Percentiles rank a stretch among this genome's conserved stretches.
phyloP scores from a whole-genome alignment of 31 red algal species.

The Endocladia muricata region DNA sequence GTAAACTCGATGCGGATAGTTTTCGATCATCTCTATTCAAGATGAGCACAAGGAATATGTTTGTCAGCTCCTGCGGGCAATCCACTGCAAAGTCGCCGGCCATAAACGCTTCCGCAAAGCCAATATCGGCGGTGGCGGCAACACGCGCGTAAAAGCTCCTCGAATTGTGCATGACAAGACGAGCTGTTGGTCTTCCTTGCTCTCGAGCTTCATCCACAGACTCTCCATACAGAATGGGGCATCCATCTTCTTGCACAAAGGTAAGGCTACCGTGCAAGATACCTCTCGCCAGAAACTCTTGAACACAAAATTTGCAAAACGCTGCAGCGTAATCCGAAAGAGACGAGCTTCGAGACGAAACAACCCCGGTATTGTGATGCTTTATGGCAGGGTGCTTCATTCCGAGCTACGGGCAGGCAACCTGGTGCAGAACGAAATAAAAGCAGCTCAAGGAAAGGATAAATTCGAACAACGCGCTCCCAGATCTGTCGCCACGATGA shows the following conservation, averaged over 20 bases:
- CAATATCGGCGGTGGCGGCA: slow-evolving; percentile 76
- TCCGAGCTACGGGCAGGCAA: no score
- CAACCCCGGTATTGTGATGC: no score
- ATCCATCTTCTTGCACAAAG: background rate
- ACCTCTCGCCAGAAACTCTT: slow-evolving; percentile 19
- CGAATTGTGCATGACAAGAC: slow-evolving; percentile 22
- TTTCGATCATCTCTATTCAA: slow-evolving; percentile 60
- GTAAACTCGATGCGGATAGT: slow-evolving; percentile 21
- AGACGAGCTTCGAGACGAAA: no score
- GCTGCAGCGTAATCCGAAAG: no score
- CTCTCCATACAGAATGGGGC: slow-evolving; percentile 25
- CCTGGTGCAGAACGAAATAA: no score
- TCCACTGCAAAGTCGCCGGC: slow-evolving; percentile 58
- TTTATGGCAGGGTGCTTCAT: no score
- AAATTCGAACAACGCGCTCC: no score
- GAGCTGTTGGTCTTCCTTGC: slow-evolving; percentile 23
- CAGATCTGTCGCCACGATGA: no score
- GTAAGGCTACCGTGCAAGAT: slow-evolving; percentile 12
- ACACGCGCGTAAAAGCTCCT: slow-evolving; percentile 70
- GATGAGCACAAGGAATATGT: slow-evolving; percentile 65
- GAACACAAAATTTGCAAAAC: slow-evolving; percentile 6
- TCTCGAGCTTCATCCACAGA: background rate
- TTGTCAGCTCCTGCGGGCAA: slow-evolving; percentile 11
- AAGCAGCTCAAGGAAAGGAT: no score
- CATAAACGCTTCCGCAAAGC: slow-evolving; percentile 95